These are phyloP conservation scores for Parsonsia alboflavescens DNA, from an alignment of 257 asterid genomes.

Conservation along the genomic window DNA sequence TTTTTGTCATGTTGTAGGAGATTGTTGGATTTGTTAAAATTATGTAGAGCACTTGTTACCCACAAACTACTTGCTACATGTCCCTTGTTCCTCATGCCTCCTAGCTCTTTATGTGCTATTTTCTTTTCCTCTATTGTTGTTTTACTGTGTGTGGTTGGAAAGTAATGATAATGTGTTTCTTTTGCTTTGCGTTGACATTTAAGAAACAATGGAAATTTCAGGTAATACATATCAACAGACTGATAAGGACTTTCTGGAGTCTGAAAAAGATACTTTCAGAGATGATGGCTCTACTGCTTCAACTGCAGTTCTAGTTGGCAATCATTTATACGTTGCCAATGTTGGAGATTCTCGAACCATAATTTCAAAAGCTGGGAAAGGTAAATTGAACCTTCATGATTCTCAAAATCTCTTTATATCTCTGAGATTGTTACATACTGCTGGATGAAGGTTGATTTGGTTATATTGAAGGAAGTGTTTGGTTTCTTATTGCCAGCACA, in stretches of 20 bases:
- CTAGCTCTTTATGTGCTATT: not conserved
- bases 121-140: not conserved
- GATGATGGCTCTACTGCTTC: conserved; percentile 99
- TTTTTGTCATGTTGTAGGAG: not conserved
- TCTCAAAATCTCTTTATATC: not conserved
- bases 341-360: conserved; percentile 98
- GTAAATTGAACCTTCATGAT: conserved; percentile 28
- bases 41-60: not conserved
- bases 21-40: not conserved
- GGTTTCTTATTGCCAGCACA: not conserved
- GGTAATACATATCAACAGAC: conserved; percentile 90
- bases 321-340: conserved; percentile 93
- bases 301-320: conserved; percentile 78
- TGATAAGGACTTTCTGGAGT: conserved; percentile 73
- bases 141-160: not conserved
- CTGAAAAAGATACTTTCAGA: conserved; percentile 84
- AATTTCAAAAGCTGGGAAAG: conserved; percentile 87
- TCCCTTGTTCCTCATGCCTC: not conserved
- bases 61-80: not conserved
- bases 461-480: not conserved
- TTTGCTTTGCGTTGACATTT: not conserved
- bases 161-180: not conserved
- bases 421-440: not conserved
- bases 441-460: not conserved
- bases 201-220: conserved; percentile 21